Percentiles rank a stretch among this genome's conserved stretches.
Evolutionary conservation across 2,329 filamentous ascomycete species (phyloP).

Genomic region (Mycogone perniciosa): DNA sequence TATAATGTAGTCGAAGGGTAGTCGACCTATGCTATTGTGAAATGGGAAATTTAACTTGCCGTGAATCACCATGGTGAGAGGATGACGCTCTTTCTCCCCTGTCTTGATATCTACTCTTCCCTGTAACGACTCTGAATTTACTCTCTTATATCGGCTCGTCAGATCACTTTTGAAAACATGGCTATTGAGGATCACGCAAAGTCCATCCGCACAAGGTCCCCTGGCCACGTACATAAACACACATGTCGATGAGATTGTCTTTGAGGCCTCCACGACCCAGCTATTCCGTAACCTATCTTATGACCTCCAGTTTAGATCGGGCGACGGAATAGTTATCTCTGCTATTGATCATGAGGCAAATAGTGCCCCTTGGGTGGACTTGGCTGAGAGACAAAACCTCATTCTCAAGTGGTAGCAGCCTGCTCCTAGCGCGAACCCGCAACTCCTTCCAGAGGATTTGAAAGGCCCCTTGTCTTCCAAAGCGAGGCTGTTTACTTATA

Average conservation of each 20-base stretch:
- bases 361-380: constrained; percentile 64
- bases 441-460: constrained; percentile 52
- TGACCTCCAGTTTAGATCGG: constrained; percentile 44
- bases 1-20: too few relatives aligned
- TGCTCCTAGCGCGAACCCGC: constrained; percentile 44
- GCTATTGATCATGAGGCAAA: constrained; percentile 74
- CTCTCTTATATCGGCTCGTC: background rate
- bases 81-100: too few relatives aligned
- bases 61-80: too few relatives aligned
- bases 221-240: constrained; percentile 70
- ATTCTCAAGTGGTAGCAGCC: constrained; percentile 66
- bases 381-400: constrained; percentile 56
- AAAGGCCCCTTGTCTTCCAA: constrained; percentile 52
- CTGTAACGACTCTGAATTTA: too few relatives aligned
- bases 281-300: constrained; percentile 65
- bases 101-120: too few relatives aligned
- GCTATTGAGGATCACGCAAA: background rate
- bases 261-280: constrained; percentile 70
- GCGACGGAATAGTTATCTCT: constrained; percentile 64
- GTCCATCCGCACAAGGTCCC: constrained; percentile 51
- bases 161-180: background rate
- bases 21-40: too few relatives aligned
- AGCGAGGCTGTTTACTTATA: constrained; percentile 66
- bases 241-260: constrained; percentile 58
- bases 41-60: too few relatives aligned